These are phyloP conservation scores for Fusarium euwallaceae DNA, from an alignment of 2,329 filamentous ascomycete species.

Conservation along the genomic window DNA sequence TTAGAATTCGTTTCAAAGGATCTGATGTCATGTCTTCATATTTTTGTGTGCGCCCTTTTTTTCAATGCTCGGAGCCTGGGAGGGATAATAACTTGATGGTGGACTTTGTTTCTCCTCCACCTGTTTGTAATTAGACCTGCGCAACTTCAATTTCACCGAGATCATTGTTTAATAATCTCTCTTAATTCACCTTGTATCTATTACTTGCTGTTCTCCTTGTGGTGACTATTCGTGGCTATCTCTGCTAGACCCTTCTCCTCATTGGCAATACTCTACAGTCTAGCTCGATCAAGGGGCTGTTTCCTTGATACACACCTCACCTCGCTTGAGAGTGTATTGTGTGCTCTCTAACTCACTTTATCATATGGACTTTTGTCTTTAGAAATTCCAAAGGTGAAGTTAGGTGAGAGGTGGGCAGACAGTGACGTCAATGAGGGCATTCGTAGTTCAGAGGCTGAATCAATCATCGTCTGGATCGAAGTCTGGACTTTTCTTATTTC, in stretches of 20 bases:
- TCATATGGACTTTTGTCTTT: neutral
- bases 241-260: neutral
- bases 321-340: neutral
- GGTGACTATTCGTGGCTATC: neutral
- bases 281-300: neutral
- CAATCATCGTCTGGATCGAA: too few species aligned
- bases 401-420: neutral
- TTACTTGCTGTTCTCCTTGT: slow-evolving; percentile 1
- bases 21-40: slow-evolving; percentile 6
- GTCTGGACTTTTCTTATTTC: neutral
- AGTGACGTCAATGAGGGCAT: neutral
- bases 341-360: neutral
- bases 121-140: slow-evolving; percentile 33
- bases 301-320: neutral
- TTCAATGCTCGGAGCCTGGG: neutral
- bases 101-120: slow-evolving; percentile 21
- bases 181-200: slow-evolving; percentile 23
- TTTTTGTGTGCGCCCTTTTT: slow-evolving; percentile 5
- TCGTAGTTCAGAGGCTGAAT: neutral
- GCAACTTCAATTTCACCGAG: slow-evolving; percentile 21
- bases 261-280: neutral
- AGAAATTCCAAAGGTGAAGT: neutral
- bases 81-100: slow-evolving; percentile 9
- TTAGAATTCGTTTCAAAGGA: neutral
- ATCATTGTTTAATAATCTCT: slow-evolving; percentile 12